Evolutionary conservation across 2,329 filamentous ascomycete species (phyloP), one percentile per base, ranked within the genome.

Genomic region (Anthostomella pinea): DNA sequence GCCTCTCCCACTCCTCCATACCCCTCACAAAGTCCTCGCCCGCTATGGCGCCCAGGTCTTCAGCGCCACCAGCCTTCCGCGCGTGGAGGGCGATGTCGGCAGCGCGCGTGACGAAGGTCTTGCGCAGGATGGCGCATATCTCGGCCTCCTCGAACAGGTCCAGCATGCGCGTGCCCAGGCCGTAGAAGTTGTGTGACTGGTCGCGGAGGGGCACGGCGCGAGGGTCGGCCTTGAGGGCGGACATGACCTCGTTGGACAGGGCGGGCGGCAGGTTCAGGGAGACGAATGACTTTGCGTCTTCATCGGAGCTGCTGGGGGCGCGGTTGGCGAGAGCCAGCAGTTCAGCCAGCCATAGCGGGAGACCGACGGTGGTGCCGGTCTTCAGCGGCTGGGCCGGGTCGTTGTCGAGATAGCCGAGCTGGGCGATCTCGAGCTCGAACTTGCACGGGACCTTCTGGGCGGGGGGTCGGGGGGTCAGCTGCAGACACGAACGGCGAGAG

Each of bases 341-440:
- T 63, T 95, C 87, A 50, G 85, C 89, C 9, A 98, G 81, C 93
- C 93, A 98, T 49, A 97, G 75, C 2, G 93, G 93, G 1, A 97
- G 80, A 44, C 85, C 78, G 30, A 97, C 73, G 27, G 83, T 81
- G 1, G 88, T 91, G 42, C 87, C 86, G 36, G 82, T 67, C 62
- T 91, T 93, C 53, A 97, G 82, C 59, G 85, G 66, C 20, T 73
- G 67, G 3, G 65, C 60, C 16, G 85, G 76, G 56, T 87, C 91
- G 56, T 89, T 89, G 65, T 95, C 89, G 41, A 98, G 75, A 61
- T 95, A 88, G 50, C 90, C 90, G 29, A 97, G 78, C 38, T 86
- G 82, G 14, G 89, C 85, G 20, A 95, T 83, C 41, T 91, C 85
- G 56, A 96, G 78, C 58, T 95, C 86, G 66, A 97, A 96, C 33